Percentiles rank a stretch among this genome's conserved stretches.
phyloP scores from a whole-genome alignment of 306 rosid genomes.

The Rosa lucieae region DNA sequence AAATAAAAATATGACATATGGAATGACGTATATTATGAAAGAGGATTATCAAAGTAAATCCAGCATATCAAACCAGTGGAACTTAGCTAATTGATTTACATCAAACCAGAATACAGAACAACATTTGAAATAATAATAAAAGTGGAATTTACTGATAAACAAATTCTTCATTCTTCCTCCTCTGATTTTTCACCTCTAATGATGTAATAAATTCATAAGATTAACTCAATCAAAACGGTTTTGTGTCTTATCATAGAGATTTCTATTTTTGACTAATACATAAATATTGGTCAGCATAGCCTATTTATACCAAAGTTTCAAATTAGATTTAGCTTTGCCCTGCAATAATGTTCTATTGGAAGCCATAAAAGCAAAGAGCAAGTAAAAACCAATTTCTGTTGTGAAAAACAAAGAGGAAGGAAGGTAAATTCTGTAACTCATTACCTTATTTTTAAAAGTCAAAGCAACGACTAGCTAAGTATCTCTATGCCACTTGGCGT shows the following conservation, averaged over 20 bases:
- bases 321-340: too few species aligned
- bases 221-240: background rate
- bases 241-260: background rate
- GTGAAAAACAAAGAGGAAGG: background rate
- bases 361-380: background rate
- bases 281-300: background rate
- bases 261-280: background rate
- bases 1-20: background rate
- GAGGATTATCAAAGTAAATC: background rate
- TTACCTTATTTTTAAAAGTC: background rate
- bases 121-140: background rate
- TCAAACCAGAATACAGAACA: background rate
- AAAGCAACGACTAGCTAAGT: background rate
- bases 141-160: background rate
- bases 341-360: background rate
- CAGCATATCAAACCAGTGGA: too few species aligned
- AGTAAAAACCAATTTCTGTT: conserved; percentile 3
- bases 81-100: too few species aligned
- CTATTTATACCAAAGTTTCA: too few species aligned
- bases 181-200: background rate
- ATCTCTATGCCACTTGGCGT: conserved; percentile 6
- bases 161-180: background rate
- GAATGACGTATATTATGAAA: background rate
- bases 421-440: background rate
- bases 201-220: background rate